Evolutionary conservation across 257 asterid species (phyloP).

Genomic region (Lycium ferocissimum): DNA sequence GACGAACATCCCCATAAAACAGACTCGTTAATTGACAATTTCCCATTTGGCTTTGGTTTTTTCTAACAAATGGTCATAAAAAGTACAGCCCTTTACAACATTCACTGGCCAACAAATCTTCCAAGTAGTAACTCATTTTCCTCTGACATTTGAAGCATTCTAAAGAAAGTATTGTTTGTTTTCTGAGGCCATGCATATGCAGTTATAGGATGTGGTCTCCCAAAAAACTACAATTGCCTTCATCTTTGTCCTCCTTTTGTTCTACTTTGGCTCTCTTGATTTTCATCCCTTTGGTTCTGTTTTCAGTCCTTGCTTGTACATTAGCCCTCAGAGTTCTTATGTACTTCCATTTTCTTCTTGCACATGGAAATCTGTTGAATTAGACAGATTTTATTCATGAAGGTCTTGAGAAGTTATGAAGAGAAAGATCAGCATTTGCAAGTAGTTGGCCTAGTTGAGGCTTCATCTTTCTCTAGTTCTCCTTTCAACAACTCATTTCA

Average conservation of each 20-base stretch:
- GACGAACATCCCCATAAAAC: conserved; percentile 4
- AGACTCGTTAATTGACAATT: conserved; percentile 16
- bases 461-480: conserved; percentile 4
- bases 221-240: conserved; percentile 38
- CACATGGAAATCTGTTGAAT: conserved; percentile 36
- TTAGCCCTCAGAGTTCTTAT: conserved; percentile 27
- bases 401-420: conserved; percentile 26
- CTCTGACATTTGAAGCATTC: neutral
- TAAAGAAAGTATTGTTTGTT: neutral
- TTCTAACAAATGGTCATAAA: conserved; percentile 11
- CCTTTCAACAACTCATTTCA: conserved; percentile 29
- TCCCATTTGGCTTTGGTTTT: conserved; percentile 28
- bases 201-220: conserved; percentile 40
- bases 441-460: conserved; percentile 17
- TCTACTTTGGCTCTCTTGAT: conserved; percentile 33
- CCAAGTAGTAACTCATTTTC: conserved; percentile 5
- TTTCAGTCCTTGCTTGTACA: conserved; percentile 34
- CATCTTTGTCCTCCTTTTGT: conserved; percentile 18
- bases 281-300: conserved; percentile 43
- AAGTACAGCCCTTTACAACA: conserved; percentile 19
- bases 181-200: neutral
- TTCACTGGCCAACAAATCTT: neutral
- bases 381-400: conserved; percentile 31
- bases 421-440: conserved; percentile 28
- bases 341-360: conserved; percentile 32